Conservation (phyloP, 345 rosid genomes). For the Kernera saxatilis region DNA sequence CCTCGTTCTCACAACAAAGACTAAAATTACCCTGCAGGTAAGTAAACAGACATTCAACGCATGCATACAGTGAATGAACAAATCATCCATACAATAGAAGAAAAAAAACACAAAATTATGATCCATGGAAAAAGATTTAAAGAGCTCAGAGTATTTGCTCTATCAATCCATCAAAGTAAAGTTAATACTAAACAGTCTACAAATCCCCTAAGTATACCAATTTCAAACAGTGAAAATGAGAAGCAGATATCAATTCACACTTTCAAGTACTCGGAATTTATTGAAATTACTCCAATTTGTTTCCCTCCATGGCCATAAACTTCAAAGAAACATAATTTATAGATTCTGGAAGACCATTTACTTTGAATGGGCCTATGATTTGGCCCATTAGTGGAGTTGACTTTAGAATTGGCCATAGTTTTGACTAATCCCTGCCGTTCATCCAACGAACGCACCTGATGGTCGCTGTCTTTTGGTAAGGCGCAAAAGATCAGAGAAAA, state of each 20-base stretch:
- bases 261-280: too few species aligned
- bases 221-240: too few species aligned
- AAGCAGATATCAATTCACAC: background rate
- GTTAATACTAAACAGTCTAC: background rate
- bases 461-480: conserved; percentile 22
- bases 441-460: background rate
- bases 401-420: background rate
- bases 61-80: background rate
- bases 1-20: too few species aligned
- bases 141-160: background rate
- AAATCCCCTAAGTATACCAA: background rate
- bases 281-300: too few species aligned
- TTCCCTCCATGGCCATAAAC: too few species aligned
- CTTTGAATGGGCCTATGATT: background rate
- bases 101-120: background rate
- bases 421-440: conserved; percentile 14
- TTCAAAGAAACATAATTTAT: too few species aligned
- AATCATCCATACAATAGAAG: background rate
- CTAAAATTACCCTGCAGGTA: too few species aligned
- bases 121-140: background rate
- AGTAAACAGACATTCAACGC: background rate
- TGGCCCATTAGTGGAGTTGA: background rate
- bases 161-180: background rate
- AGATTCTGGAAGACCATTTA: background rate
- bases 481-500: conserved; percentile 22